These are phyloP conservation scores for Peterozyma xylosa DNA, from an alignment of 805 yeast species.

Conservation along the genomic window DNA sequence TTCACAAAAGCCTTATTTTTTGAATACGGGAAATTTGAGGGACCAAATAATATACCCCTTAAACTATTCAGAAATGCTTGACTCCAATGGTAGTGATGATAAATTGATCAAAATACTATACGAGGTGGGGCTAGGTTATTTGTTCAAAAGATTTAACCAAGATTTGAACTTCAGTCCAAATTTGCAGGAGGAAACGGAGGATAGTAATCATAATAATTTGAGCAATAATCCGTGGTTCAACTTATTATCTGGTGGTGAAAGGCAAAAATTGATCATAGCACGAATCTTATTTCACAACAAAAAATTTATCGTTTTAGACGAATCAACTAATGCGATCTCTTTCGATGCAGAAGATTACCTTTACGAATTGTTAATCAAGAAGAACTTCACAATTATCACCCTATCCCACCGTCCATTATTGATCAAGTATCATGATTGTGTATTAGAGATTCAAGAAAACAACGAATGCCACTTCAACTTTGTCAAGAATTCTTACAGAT, in stretches of 20 bases:
- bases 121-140: constrained; percentile 75
- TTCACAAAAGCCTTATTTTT: constrained; percentile 83
- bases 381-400: constrained; percentile 71
- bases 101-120: constrained; percentile 58
- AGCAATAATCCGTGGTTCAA: constrained; percentile 58
- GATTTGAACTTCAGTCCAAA: constrained; percentile 38
- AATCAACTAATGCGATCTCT: constrained; percentile 89
- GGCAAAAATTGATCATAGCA: constrained; percentile 86
- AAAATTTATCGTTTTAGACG: constrained; percentile 77
- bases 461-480: constrained; percentile 40
- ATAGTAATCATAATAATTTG: constrained; percentile 16
- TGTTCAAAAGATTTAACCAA: constrained; percentile 55
- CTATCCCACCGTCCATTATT: constrained; percentile 78
- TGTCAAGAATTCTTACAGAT: constrained; percentile 11
- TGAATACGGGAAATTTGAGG: constrained; percentile 68
- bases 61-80: constrained; percentile 70
- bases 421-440: constrained; percentile 75
- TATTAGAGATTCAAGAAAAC: constrained; percentile 59
- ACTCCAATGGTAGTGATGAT: constrained; percentile 62
- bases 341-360: constrained; percentile 84
- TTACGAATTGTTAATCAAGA: constrained; percentile 65
- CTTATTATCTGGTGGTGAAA: constrained; percentile 94
- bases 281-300: constrained; percentile 77
- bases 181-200: constrained; percentile 4
- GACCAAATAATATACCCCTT: constrained; percentile 89